Evolutionary conservation across 2,329 filamentous ascomycete species (phyloP).

Genomic region (Sclerotinia spermophila): DNA sequence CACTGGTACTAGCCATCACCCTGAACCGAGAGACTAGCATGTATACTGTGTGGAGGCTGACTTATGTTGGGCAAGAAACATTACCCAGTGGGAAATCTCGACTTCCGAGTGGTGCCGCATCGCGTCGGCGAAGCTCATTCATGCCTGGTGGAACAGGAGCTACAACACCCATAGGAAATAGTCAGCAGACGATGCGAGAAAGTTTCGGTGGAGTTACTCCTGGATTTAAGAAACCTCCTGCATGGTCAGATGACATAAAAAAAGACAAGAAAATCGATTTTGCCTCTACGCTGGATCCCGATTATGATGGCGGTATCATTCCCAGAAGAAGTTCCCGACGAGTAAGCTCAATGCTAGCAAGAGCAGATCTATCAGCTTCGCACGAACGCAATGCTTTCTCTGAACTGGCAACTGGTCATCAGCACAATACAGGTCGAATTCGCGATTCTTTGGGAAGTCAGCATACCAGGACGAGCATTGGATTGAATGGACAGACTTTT

Average conservation of each 20-base stretch:
- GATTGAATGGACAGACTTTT: conserved; percentile 29
- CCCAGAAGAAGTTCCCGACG: conserved; percentile 64
- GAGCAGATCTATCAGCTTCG: conserved; percentile 80
- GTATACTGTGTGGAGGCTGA: conserved; percentile 81
- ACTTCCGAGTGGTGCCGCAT: conserved; percentile 39
- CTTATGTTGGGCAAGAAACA: conserved; percentile 67
- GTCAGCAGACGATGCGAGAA: conserved; percentile 66
- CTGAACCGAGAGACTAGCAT: conserved; percentile 71
- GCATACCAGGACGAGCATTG: conserved; percentile 57
- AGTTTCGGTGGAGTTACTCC: conserved; percentile 57
- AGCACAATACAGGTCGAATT: conserved; percentile 41
- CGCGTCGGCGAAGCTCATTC: conserved; percentile 58
- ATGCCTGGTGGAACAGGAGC: conserved; percentile 68
- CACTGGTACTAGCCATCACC: conserved; percentile 73
- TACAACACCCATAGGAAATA: conserved; percentile 63
- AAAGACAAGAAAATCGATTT: conserved; percentile 50
- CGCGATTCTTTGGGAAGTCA: conserved; percentile 69
- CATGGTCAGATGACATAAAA: conserved; percentile 26
- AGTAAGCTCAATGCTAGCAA: conserved; percentile 85
- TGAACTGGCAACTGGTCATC: conserved; percentile 55
- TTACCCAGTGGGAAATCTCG: conserved; percentile 40
- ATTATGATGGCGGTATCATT: conserved; percentile 52
- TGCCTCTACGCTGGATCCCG: conserved; percentile 68
- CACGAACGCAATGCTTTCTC: conserved; percentile 78
- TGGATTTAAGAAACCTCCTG: conserved; percentile 23